phyloP scores from a whole-genome alignment of 2,329 filamentous ascomycete species.

The Penicillium hordei region DNA sequence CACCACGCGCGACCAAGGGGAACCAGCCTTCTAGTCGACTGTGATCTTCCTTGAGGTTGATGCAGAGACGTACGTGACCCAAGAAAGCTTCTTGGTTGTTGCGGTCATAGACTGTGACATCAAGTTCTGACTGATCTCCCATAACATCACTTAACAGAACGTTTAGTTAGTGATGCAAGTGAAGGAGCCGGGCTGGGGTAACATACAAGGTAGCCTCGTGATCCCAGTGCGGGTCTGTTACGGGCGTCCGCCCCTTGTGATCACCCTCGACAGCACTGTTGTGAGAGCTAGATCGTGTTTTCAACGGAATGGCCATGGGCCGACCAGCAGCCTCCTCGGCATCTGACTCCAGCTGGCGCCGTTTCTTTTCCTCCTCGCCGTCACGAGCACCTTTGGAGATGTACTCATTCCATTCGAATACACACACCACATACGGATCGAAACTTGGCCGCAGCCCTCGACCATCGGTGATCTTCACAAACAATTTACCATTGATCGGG shows the following conservation, averaged over 20 bases:
- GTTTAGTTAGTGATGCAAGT: constrained; percentile 28
- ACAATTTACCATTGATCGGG: constrained; percentile 79
- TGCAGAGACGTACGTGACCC: constrained; percentile 82
- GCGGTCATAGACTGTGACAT: constrained; percentile 91
- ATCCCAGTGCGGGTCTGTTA: constrained; percentile 91
- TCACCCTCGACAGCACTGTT: constrained; percentile 74
- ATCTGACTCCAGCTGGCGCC: constrained; percentile 55
- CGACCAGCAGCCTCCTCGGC: constrained; percentile 74
- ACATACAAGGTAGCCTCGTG: constrained; percentile 91
- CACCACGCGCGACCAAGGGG: constrained; percentile 73
- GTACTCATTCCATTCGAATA: constrained; percentile 94
- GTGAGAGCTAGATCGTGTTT: constrained; percentile 93
- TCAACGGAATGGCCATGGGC: constrained; percentile 94
- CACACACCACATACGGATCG: constrained; percentile 92
- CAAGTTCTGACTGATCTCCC: constrained; percentile 83
- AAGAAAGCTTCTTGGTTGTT: constrained; percentile 84
- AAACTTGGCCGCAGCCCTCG: constrained; percentile 76
- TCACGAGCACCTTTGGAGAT: constrained; percentile 81
- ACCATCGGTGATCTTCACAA: constrained; percentile 84
- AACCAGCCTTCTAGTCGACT: constrained; percentile 82
- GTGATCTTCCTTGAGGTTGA: constrained; percentile 66
- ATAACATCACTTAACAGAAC: constrained; percentile 73
- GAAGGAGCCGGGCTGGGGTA: neutral
- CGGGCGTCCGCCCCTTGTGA: constrained; percentile 58
- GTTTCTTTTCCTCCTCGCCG: constrained; percentile 61